These are phyloP conservation scores for Aureobasidium sp. DNA, from an alignment of 2,329 filamentous ascomycete genomes.

Conservation along the genomic window DNA sequence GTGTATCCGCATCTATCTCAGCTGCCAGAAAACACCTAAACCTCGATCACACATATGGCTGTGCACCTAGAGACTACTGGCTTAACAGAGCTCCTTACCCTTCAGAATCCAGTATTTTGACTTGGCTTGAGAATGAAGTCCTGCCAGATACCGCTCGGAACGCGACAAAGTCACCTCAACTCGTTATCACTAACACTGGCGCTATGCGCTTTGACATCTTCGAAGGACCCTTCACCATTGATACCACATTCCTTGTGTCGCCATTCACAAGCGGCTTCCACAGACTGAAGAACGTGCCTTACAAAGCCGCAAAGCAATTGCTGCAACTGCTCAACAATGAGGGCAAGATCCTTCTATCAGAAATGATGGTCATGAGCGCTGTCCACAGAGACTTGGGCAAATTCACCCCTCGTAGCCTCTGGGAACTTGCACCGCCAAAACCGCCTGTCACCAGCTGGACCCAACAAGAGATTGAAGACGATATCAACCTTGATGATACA, in stretches of 20 bases:
- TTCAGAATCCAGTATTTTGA: slow-evolving; percentile 66
- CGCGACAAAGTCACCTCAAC: slow-evolving; percentile 45
- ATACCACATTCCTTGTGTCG: slow-evolving; percentile 77
- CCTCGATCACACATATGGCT: slow-evolving; percentile 72
- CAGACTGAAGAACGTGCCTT: slow-evolving; percentile 75
- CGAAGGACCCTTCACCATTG: slow-evolving; percentile 80
- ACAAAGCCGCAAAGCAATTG: slow-evolving; percentile 63
- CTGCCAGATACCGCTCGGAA: slow-evolving; percentile 57
- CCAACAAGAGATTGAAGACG: neutral
- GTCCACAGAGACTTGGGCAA: slow-evolving; percentile 29
- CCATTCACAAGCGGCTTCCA: slow-evolving; percentile 77
- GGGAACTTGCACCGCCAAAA: slow-evolving; percentile 14
- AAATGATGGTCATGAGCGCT: slow-evolving; percentile 21
- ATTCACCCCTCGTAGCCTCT: slow-evolving; percentile 8
- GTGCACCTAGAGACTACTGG: slow-evolving; percentile 74
- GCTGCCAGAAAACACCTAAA: slow-evolving; percentile 61
- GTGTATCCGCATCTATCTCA: slow-evolving; percentile 63
- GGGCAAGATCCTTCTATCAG: slow-evolving; percentile 40
- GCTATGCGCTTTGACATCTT: slow-evolving; percentile 94
- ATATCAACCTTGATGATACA: no score
- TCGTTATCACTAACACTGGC: slow-evolving; percentile 82
- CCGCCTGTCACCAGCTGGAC: slow-evolving; percentile 6
- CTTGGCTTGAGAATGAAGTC: slow-evolving; percentile 69
- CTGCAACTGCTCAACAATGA: slow-evolving; percentile 52
- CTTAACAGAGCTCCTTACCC: slow-evolving; percentile 72